A percentile compares a stretch with the other conserved stretches of the same genome.
phyloP scores from a whole-genome alignment of 2,329 filamentous ascomycete genomes.

The Fusarium bulbicola region DNA sequence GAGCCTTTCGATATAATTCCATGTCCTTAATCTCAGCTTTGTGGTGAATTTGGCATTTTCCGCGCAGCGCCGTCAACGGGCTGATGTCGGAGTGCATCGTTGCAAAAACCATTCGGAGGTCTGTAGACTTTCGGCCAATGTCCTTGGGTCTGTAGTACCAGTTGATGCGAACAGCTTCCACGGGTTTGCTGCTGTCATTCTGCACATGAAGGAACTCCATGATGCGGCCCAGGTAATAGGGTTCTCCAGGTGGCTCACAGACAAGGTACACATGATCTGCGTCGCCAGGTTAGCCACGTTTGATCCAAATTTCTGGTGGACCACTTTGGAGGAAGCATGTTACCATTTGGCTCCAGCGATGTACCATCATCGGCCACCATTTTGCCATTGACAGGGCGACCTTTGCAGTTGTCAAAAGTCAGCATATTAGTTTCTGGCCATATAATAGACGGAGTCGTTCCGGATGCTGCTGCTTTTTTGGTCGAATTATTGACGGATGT shows the following conservation, averaged over 20 bases:
- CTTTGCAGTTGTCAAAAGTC: constrained; percentile 79
- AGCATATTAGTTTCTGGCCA: constrained; percentile 83
- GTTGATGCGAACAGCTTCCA: constrained; percentile 92
- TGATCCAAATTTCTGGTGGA: constrained; percentile 35
- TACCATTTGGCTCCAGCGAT: constrained; percentile 84
- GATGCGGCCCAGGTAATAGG: constrained; percentile 95
- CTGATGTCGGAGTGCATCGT: constrained; percentile 99
- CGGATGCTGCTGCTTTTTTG: constrained; percentile 38
- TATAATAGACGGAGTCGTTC: constrained; percentile 52
- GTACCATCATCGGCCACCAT: constrained; percentile 93
- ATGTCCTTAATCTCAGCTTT: constrained; percentile 84
- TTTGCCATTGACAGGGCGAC: constrained; percentile 76
- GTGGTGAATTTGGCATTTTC: constrained; percentile 92
- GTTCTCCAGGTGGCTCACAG: constrained; percentile 96
- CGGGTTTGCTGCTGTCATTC: constrained; percentile 75
- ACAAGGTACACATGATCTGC: constrained; percentile 89
- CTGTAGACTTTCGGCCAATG: constrained; percentile 89
- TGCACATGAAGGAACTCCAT: constrained; percentile 95
- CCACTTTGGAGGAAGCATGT: constrained; percentile 21
- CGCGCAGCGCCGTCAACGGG: constrained; percentile 89
- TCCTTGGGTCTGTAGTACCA: constrained; percentile 99
- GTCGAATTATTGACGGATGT: constrained; percentile 35
- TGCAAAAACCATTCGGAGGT: constrained; percentile 90
- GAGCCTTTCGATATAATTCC: constrained; percentile 83
- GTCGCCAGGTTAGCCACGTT: constrained; percentile 47